phyloP scores from a whole-genome alignment of 768 basidiomycete species.

The Hirschioporus abietinus region DNA sequence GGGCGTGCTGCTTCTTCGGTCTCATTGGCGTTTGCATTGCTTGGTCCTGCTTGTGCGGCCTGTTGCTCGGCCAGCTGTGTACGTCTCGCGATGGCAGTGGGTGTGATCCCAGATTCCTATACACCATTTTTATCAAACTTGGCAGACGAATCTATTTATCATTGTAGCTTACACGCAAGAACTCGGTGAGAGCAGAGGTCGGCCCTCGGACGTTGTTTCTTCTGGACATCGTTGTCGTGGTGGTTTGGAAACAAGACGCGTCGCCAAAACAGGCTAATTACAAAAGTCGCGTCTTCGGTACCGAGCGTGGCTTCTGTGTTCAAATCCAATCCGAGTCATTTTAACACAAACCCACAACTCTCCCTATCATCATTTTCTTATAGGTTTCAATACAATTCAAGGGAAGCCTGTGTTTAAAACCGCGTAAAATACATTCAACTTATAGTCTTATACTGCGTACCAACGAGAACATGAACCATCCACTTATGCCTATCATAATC shows the following conservation, averaged over 20 bases:
- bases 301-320: neutral
- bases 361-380: too few species aligned
- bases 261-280: neutral
- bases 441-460: too few species aligned
- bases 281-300: neutral
- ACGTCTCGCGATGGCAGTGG: conserved; percentile 34
- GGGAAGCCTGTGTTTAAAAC: too few species aligned
- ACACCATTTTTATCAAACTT: conserved; percentile 2
- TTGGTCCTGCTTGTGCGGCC: conserved; percentile 43
- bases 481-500: too few species aligned
- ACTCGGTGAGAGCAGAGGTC: conserved; percentile 79
- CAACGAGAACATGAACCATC: too few species aligned
- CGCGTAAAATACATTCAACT: too few species aligned
- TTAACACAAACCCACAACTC: too few species aligned
- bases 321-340: too few species aligned
- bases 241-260: neutral
- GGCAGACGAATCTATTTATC: conserved; percentile 2
- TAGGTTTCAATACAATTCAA: too few species aligned
- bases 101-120: conserved; percentile 51
- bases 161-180: conserved; percentile 50
- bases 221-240: conserved; percentile 17
- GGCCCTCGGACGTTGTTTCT: conserved; percentile 71
- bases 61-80: conserved; percentile 19
- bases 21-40: conserved; percentile 20
- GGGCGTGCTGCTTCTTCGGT: conserved; percentile 13